These are phyloP conservation scores for Phlyctochytrium bullatum DNA, from an alignment of 192 early-diverging fungal species.

Conservation along the genomic window DNA sequence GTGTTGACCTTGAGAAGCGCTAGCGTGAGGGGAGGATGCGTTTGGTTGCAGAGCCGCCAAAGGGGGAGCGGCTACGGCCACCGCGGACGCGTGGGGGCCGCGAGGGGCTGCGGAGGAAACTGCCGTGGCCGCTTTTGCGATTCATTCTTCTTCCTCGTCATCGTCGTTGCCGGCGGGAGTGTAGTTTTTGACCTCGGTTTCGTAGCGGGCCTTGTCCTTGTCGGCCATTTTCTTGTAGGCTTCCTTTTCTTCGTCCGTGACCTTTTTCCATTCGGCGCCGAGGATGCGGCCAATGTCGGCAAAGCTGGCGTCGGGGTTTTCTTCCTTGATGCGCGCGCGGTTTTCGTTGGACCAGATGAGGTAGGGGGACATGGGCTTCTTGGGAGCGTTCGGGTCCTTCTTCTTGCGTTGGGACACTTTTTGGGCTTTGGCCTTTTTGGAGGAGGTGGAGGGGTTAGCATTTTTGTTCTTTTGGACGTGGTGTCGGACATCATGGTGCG, in stretches of 20 bases:
- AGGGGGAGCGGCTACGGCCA: too few relatives aligned
- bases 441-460: too few relatives aligned
- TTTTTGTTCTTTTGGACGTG: too few relatives aligned
- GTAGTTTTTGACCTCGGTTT: slow-evolving; percentile 29
- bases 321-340: slow-evolving; percentile 71
- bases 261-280: slow-evolving; percentile 66
- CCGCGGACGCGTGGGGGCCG: too few relatives aligned
- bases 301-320: slow-evolving; percentile 70
- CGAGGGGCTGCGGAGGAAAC: background rate
- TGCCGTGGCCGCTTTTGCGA: background rate
- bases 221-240: slow-evolving; percentile 35
- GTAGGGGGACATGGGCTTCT: slow-evolving; percentile 85
- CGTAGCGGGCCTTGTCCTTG: slow-evolving; percentile 43
- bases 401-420: slow-evolving; percentile 53
- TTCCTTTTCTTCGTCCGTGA: slow-evolving; percentile 51
- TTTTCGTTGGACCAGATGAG: slow-evolving; percentile 87
- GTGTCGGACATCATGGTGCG: too few relatives aligned
- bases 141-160: slow-evolving; percentile 18
- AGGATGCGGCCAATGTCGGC: slow-evolving; percentile 67
- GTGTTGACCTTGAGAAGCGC: too few relatives aligned
- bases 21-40: too few relatives aligned
- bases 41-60: too few relatives aligned
- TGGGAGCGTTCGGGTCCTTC: slow-evolving; percentile 90
- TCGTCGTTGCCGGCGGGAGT: slow-evolving; percentile 9
- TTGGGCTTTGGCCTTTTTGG: slow-evolving; percentile 27